Conservation (phyloP, 805 yeast genomes). For the Candida ovalis region DNA sequence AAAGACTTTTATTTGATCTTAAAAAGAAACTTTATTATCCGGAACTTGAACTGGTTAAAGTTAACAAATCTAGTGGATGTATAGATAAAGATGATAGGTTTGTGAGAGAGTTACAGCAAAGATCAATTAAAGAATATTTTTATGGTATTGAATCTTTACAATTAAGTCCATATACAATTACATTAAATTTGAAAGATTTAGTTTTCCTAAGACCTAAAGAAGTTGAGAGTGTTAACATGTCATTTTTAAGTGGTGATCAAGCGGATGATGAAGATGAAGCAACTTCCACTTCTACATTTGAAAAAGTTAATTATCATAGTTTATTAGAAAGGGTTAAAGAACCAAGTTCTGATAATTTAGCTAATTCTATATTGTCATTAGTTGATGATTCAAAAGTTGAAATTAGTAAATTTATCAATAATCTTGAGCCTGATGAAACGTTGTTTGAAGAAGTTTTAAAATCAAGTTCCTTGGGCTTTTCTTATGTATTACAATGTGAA, state of each 20-base stretch:
- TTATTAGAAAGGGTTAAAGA: constrained; percentile 32
- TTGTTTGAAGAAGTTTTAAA: constrained; percentile 14
- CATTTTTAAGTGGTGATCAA: constrained; percentile 27
- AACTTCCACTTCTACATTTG: constrained; percentile 4
- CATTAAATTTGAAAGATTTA: constrained; percentile 60
- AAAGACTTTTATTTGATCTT: constrained; percentile 61
- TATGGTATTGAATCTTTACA: constrained; percentile 68
- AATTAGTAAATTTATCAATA: constrained; percentile 22
- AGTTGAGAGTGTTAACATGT: constrained; percentile 16
- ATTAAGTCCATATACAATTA: constrained; percentile 82
- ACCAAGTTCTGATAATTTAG: constrained; percentile 52
- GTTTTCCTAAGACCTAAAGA: constrained; percentile 56
- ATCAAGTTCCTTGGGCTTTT: constrained; percentile 64
- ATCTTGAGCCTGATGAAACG: constrained; percentile 36
- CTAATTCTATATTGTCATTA: constrained; percentile 59
- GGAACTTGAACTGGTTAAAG: constrained; percentile 48
- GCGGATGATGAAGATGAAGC: constrained; percentile 20
- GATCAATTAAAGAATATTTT: constrained; percentile 80
- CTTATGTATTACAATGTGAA: constrained; percentile 56
- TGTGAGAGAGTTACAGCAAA: constrained; percentile 68
- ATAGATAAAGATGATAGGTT: constrained; percentile 70
- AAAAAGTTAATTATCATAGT: constrained; percentile 12
- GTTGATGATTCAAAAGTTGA: constrained; percentile 30
- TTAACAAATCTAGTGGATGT: constrained; percentile 73
- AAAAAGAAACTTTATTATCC: constrained; percentile 42